phyloP scores from a whole-genome alignment of 768 basidiomycete genomes.

The Dictyophora rubrovolvata region DNA sequence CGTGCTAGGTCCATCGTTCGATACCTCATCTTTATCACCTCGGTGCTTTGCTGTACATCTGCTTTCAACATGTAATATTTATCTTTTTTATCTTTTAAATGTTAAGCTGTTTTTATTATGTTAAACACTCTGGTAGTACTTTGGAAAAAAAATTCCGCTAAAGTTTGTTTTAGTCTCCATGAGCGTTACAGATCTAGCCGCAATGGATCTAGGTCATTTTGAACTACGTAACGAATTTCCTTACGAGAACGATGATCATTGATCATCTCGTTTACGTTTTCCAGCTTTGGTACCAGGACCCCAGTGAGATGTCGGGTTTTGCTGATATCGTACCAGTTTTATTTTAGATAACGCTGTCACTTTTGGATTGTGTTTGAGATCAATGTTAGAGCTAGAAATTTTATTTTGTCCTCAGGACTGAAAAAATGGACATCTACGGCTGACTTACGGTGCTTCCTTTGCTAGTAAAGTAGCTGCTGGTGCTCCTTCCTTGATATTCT shows the following conservation, averaged over 20 bases:
- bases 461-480: slow-evolving; percentile 61
- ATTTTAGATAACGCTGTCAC: slow-evolving; percentile 50
- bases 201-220: too few species aligned
- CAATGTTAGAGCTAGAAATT: slow-evolving; percentile 43
- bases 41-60: not conserved
- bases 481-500: slow-evolving; percentile 67
- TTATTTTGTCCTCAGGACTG: not conserved
- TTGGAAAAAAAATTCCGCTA: too few species aligned
- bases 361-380: slow-evolving; percentile 67
- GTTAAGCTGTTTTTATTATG: not conserved
- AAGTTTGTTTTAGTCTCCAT: too few species aligned
- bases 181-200: too few species aligned
- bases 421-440: not conserved
- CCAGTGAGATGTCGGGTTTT: slow-evolving; percentile 89
- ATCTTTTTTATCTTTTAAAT: not conserved
- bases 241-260: not conserved
- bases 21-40: not conserved
- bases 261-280: slow-evolving; percentile 20
- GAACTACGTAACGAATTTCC: not conserved
- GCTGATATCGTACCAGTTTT: slow-evolving; percentile 81
- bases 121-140: not conserved
- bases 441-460: slow-evolving; percentile 54
- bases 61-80: not conserved
- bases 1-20: not conserved
- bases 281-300: slow-evolving; percentile 69